Evolutionary conservation across 2,329 filamentous ascomycete genomes (phyloP).

Genomic region (Aureobasidium melanogenum): DNA sequence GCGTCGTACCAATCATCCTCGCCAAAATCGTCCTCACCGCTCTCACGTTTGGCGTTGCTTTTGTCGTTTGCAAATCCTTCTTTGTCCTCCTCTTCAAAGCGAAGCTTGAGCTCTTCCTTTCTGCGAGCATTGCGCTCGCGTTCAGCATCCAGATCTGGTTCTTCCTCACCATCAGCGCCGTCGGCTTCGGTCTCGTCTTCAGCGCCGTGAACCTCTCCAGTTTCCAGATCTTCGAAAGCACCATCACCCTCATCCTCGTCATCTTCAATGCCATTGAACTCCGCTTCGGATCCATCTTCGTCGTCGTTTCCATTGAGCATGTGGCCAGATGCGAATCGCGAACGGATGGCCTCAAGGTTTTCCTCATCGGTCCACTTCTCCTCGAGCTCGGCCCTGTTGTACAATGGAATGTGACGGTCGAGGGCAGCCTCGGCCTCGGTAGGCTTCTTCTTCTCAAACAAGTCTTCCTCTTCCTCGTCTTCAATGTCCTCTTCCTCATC

Average conservation of each 20-base stretch:
- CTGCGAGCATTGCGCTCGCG: conserved; percentile 81
- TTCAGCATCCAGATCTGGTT: conserved; percentile 66
- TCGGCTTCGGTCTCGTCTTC: conserved; percentile 32
- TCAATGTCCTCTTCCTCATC: conserved; percentile 46
- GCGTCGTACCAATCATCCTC: conserved; percentile 99
- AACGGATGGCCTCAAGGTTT: conserved; percentile 64
- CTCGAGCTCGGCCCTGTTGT: conserved; percentile 73
- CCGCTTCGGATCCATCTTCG: conserved; percentile 47
- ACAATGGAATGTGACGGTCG: conserved; percentile 68
- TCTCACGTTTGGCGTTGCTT: conserved; percentile 62
- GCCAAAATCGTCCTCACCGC: conserved; percentile 71
- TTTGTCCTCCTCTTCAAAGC: conserved; percentile 96
- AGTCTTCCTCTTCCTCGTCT: conserved; percentile 55
- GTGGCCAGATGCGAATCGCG: conserved; percentile 64
- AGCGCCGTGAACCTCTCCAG: conserved; percentile 49
- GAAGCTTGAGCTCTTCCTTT: conserved; percentile 88
- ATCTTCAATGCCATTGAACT: conserved; percentile 37
- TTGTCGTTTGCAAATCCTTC: conserved; percentile 92
- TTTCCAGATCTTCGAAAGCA: conserved; percentile 78
- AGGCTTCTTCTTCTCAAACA: conserved; percentile 50
- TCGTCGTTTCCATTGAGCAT: conserved; percentile 42
- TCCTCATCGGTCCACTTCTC: conserved; percentile 77
- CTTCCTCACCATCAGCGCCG: conserved; percentile 33
- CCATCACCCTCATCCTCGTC: conserved; percentile 66
- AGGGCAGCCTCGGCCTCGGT: conserved; percentile 47